A percentile compares a stretch with the other conserved stretches of the same genome.
Evolutionary conservation across 306 rosid species (phyloP).

Genomic region (Vigna angularis): DNA sequence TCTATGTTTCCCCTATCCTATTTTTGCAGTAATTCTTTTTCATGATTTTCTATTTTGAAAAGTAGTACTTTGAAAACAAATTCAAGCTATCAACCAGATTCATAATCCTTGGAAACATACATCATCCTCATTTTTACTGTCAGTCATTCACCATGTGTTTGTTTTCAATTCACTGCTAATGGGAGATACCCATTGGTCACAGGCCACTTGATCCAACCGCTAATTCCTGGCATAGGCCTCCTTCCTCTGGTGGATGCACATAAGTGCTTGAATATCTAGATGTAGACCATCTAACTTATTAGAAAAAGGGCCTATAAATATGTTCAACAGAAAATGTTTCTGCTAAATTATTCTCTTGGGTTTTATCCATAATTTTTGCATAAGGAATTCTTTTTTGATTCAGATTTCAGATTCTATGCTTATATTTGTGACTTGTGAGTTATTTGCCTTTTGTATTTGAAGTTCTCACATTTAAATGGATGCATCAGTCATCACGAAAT

Average conservation of each 20-base stretch:
- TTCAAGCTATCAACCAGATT: neutral
- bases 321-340: slow-evolving; percentile 21
- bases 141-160: slow-evolving; percentile 15
- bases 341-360: slow-evolving; percentile 10
- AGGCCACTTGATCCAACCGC: slow-evolving; percentile 20
- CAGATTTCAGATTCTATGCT: neutral
- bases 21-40: neutral
- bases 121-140: neutral
- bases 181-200: neutral
- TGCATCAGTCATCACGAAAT: neutral
- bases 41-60: neutral
- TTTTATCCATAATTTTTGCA: slow-evolving; percentile 23
- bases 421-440: neutral
- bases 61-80: neutral
- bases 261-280: neutral
- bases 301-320: neutral
- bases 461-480: slow-evolving; percentile 18
- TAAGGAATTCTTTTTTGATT: slow-evolving; percentile 15
- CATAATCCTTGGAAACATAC: neutral
- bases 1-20: neutral
- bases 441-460: slow-evolving; percentile 6
- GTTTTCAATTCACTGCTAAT: slow-evolving; percentile 15
- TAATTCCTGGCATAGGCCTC: neutral
- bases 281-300: slow-evolving; percentile 11
- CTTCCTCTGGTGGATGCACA: slow-evolving; percentile 25